phyloP scores from a whole-genome alignment of 495 filamentous ascomycete genomes.

The Aspergillus asperescens region DNA sequence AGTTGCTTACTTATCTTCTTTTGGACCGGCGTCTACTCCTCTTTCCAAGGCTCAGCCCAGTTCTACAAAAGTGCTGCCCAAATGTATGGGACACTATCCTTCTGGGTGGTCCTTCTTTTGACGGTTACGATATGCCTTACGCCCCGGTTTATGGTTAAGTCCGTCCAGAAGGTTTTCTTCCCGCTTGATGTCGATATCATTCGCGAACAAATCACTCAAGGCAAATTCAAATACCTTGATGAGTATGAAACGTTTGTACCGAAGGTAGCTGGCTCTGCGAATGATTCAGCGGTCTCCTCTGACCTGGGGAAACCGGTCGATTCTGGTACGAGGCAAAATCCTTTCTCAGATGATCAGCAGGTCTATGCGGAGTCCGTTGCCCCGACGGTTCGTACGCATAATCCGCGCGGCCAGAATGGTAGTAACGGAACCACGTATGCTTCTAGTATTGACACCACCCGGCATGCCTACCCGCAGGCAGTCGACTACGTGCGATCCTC shows the following conservation, averaged over 20 bases:
- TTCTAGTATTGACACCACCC: conserved; percentile 48
- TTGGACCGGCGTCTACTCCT: conserved; percentile 92
- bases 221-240: conserved; percentile 70
- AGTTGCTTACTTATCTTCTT: conserved; percentile 88
- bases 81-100: conserved; percentile 73
- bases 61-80: conserved; percentile 78
- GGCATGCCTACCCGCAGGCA: conserved; percentile 43
- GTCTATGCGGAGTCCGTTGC: conserved; percentile 88
- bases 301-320: conserved; percentile 60
- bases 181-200: conserved; percentile 94
- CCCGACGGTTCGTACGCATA: conserved; percentile 70
- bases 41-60: conserved; percentile 54
- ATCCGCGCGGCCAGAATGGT: conserved; percentile 79
- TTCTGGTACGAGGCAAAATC: conserved; percentile 49
- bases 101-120: conserved; percentile 77
- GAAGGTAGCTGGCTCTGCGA: conserved; percentile 29
- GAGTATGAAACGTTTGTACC: conserved; percentile 43
- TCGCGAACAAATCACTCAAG: conserved; percentile 79
- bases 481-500: conserved; percentile 69
- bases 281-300: conserved; percentile 52
- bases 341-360: conserved; percentile 72
- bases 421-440: conserved; percentile 94
- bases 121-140: conserved; percentile 74
- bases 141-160: conserved; percentile 79
- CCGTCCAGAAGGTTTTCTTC: conserved; percentile 85